Base-by-base conservation (phyloP, 768 basidiomycete species). In the Tricholoma flavovirens region DNA sequence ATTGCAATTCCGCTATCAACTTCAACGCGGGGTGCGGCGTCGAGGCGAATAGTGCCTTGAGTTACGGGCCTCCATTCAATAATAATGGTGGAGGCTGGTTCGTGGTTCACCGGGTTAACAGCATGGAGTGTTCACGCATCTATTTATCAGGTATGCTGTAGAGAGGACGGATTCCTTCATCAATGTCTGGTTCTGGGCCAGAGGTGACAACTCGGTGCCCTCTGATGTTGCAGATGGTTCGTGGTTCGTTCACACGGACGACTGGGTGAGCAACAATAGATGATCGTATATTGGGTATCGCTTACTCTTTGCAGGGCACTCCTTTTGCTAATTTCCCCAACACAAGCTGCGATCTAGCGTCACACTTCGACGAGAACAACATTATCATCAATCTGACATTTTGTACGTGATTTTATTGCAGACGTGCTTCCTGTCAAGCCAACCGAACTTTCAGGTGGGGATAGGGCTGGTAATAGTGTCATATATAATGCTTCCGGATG, bases 101-200 rank as follows among this genome's bases (percentile, higher is more conserved):
- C 2, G 46, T 48, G 46, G 15, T 5, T 29, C 10, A 14, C 46
- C n/a, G 7, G 14, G 7, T 48, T 8, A 4, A n/a, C 26, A 29
- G 10, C 4, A 10, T 15, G 26, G 5, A 15, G 26, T 30, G 10
- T 15, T 48, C n/a, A 48, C 15, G 15, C 15, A 6, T n/a, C 5
- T 3, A 4, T 22, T 40, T 5, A 29, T 26, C 54, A 85, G 81
- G 79, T 87, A 80, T 64, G 87, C 83, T 0, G 73, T 86, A 50
- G 85, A 87, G 65, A 78, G 86, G 42, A 81, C 82, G 0, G 61
- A 67, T 19, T 62, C 61, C 10, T 80, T 73, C 63, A 83, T 90
- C 60, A 83, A 82, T 54, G 74, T 89, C 32, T 90, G 84, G 81
- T 88, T 87, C 73, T 92, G 87, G 87, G 66, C 80, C 0, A 75